Conservation (phyloP, 305 asterid species). For the Fraxinus sp. region DNA sequence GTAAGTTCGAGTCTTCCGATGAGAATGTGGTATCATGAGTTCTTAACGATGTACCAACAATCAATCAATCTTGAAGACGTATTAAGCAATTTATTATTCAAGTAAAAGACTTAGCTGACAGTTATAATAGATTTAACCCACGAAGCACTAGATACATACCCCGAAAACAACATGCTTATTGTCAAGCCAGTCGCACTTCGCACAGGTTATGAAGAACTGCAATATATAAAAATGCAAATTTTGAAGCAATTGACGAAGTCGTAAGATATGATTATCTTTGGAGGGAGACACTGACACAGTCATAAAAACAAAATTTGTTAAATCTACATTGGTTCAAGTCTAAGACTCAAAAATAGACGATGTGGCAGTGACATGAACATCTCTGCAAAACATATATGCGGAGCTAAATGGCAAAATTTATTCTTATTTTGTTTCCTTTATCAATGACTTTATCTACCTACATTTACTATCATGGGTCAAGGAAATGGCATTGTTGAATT, state of each 20-base stretch:
- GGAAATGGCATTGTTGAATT: neutral
- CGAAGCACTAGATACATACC: constrained; percentile 46
- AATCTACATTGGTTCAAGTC: neutral
- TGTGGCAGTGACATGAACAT: neutral
- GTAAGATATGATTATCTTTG: neutral
- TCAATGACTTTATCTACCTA: constrained; percentile 3
- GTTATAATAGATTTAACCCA: neutral
- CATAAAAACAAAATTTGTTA: neutral
- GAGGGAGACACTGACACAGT: neutral
- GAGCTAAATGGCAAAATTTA: neutral
- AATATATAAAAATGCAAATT: constrained; percentile 17
- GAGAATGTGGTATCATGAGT: neutral
- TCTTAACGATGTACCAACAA: neutral
- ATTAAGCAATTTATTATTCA: neutral
- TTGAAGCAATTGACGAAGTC: constrained; percentile 17
- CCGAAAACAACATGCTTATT: constrained; percentile 95
- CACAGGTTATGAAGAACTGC: constrained; percentile 91
- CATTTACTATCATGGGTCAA: neutral
- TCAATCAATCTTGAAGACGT: neutral
- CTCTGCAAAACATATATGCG: neutral
- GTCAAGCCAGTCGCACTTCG: constrained; percentile 98
- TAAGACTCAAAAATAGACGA: neutral
- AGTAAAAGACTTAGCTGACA: neutral
- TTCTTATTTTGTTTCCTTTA: neutral
- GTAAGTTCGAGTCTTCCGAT: neutral